Conservation (phyloP, 2,329 filamentous ascomycete genomes). For the Aspergillus calidoustus region DNA sequence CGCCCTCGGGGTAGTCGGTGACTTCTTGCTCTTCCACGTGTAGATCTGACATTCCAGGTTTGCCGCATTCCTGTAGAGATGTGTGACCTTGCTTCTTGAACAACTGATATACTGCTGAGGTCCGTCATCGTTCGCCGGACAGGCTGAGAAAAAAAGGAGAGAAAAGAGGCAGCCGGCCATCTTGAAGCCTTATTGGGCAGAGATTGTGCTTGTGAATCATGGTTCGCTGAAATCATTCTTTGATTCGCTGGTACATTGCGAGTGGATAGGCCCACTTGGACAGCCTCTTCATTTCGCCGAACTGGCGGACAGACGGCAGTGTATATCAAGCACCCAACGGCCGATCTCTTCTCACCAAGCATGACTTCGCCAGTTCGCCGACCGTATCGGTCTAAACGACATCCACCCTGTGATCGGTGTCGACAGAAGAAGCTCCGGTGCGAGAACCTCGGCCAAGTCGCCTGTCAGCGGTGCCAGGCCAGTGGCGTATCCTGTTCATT, state of each 20-base stretch:
- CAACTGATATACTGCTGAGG: neutral
- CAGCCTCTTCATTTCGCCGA: neutral
- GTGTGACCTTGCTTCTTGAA: neutral
- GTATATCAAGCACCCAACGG: neutral
- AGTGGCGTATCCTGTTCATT: conserved; percentile 7
- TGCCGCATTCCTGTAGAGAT: neutral
- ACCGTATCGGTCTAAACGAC: conserved; percentile 40
- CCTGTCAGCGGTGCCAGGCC: conserved; percentile 31
- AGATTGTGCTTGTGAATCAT: neutral
- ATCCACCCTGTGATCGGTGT: conserved; percentile 40
- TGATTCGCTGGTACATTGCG: neutral
- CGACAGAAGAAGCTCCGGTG: conserved; percentile 38
- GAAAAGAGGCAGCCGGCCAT: neutral
- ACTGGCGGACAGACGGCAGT: neutral
- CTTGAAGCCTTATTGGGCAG: neutral
- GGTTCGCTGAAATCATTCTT: neutral
- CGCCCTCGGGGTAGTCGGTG: conserved; percentile 46
- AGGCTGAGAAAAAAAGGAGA: no score
- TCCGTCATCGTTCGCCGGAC: neutral
- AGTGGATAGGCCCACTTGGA: neutral
- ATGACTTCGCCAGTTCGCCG: conserved; percentile 21
- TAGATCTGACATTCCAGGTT: neutral
- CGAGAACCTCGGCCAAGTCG: conserved; percentile 28
- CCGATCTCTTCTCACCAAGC: neutral
- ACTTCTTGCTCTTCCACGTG: neutral